Evolutionary conservation across 768 basidiomycete genomes (phyloP).

Genomic region (Hygrocybe punicea): DNA sequence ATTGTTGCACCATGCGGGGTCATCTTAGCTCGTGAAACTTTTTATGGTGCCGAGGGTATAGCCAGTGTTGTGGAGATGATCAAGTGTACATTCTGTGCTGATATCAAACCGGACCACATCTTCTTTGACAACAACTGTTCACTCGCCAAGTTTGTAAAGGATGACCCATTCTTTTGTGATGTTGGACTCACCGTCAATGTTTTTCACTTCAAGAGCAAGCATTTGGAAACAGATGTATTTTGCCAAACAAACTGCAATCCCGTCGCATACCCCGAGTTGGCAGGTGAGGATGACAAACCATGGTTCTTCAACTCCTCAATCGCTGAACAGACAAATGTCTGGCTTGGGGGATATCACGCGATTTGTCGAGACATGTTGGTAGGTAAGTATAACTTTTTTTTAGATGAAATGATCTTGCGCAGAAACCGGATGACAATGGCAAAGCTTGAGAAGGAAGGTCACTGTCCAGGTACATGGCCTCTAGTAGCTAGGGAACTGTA

Average conservation of each 20-base stretch:
- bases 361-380: too few relatives aligned
- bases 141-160: slow-evolving; percentile 8
- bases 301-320: too few relatives aligned
- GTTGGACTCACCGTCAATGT: slow-evolving; percentile 20
- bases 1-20: slow-evolving; percentile 23
- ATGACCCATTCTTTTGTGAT: slow-evolving; percentile 12
- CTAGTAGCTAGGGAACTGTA: too few relatives aligned
- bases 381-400: too few relatives aligned
- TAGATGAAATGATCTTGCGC: too few relatives aligned
- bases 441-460: too few relatives aligned
- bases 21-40: slow-evolving; percentile 17
- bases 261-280: slow-evolving; percentile 10
- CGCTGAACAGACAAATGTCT: too few relatives aligned
- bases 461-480: too few relatives aligned
- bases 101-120: slow-evolving; percentile 18
- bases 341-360: too few relatives aligned
- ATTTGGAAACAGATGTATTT: slow-evolving; percentile 12
- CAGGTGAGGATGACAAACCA: neutral
- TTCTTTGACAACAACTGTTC: slow-evolving; percentile 30
- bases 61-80: slow-evolving; percentile 14
- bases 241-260: slow-evolving; percentile 22
- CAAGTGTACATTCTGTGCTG: slow-evolving; percentile 2
- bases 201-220: slow-evolving; percentile 13
- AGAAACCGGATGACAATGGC: too few relatives aligned
- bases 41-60: slow-evolving; percentile 19